Percentiles rank a stretch among this genome's conserved stretches.
Evolutionary conservation across 768 basidiomycete genomes (phyloP).

Genomic region (Chlorophyllum brunneum): DNA sequence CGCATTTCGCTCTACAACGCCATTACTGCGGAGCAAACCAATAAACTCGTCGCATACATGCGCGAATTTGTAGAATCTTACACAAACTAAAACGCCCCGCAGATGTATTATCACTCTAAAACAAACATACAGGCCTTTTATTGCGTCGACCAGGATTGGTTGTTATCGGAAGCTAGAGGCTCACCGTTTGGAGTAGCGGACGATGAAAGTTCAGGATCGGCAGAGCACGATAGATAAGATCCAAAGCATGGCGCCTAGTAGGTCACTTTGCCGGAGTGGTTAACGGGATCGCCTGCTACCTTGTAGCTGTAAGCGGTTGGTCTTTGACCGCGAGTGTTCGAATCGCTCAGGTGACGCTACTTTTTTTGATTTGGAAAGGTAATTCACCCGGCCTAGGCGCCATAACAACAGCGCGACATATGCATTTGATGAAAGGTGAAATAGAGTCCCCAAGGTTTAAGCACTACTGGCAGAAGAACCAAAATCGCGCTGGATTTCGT

Average conservation of each 20-base stretch:
- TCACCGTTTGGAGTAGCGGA: too few species aligned
- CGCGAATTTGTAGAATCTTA: constrained; percentile 40
- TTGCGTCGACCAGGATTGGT: too few species aligned
- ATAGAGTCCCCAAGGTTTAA: too few species aligned
- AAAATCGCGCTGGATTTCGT: too few species aligned
- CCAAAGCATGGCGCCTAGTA: not conserved
- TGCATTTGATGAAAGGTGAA: too few species aligned
- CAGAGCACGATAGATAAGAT: not conserved
- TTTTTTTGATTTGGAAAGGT: constrained; percentile 26
- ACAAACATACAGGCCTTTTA: too few species aligned
- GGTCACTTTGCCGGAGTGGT: constrained; percentile 95
- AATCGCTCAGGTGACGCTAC: constrained; percentile 49
- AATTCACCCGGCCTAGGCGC: too few species aligned
- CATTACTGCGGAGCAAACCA: constrained; percentile 70
- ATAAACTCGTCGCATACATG: constrained; percentile 57
- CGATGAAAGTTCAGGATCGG: too few species aligned
- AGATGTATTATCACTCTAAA: not conserved
- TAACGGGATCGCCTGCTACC: constrained; percentile 82
- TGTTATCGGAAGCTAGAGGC: too few species aligned
- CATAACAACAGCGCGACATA: too few species aligned
- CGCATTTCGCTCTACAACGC: constrained; percentile 90
- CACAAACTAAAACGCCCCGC: not conserved
- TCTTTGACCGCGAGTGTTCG: constrained; percentile 50
- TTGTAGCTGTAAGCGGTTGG: constrained; percentile 36
- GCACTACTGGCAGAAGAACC: too few species aligned